phyloP scores from a whole-genome alignment of 805 yeast genomes.

The Yamadazyma kitorensis region DNA sequence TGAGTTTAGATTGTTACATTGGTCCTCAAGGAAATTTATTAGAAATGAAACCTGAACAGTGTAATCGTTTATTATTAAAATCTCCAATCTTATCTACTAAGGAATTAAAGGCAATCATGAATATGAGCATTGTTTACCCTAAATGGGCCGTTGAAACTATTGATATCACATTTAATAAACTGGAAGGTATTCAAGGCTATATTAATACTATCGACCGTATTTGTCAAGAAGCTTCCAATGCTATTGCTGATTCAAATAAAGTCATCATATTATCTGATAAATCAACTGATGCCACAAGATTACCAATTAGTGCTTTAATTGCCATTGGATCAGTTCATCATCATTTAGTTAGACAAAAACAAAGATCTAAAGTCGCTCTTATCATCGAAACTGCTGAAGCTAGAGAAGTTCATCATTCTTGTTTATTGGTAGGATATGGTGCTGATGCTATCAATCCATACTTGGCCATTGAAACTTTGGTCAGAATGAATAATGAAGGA shows the following conservation, averaged over 20 bases:
- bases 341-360: slow-evolving; percentile 91
- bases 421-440: slow-evolving; percentile 94
- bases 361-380: slow-evolving; percentile 91
- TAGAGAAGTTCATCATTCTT: slow-evolving; percentile 94
- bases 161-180: slow-evolving; percentile 83
- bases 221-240: slow-evolving; percentile 82
- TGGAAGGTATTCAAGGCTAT: slow-evolving; percentile 85
- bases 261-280: slow-evolving; percentile 77
- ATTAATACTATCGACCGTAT: slow-evolving; percentile 79
- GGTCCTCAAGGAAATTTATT: slow-evolving; percentile 98
- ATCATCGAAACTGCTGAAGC: slow-evolving; percentile 95
- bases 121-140: slow-evolving; percentile 74
- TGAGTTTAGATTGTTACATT: slow-evolving; percentile 94
- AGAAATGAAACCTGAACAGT: slow-evolving; percentile 89
- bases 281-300: slow-evolving; percentile 53
- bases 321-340: slow-evolving; percentile 98
- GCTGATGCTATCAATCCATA: slow-evolving; percentile 96
- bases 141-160: slow-evolving; percentile 79
- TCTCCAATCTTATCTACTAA: slow-evolving; percentile 78
- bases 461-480: slow-evolving; percentile 83
- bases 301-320: slow-evolving; percentile 81
- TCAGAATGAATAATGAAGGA: slow-evolving; percentile 80
- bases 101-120: slow-evolving; percentile 72
- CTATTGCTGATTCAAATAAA: slow-evolving; percentile 73
- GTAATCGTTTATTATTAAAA: slow-evolving; percentile 78